Evolutionary conservation across 768 basidiomycete genomes (phyloP), one percentile per base, ranked within the genome.

Genomic region (Boletus pseudopeckii): DNA sequence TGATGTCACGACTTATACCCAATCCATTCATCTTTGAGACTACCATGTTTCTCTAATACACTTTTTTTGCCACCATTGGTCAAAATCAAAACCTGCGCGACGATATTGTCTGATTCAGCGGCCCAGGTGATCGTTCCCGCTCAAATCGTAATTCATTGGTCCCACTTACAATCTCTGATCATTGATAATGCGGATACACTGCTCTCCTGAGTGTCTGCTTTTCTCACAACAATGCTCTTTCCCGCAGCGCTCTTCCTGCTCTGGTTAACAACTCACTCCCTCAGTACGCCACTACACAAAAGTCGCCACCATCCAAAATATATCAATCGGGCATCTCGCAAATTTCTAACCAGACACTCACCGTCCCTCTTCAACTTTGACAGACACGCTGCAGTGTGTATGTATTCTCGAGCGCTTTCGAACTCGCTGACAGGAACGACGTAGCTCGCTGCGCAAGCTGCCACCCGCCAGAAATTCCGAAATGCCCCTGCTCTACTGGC

Each of bases 31-130:
- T n/a, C n/a, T n/a, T n/a, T n/a, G n/a, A n/a, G n/a, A n/a, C n/a
- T n/a, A 55, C 34, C 43, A 8, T 14, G n/a, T 28, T 8, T 50
- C 34, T 53, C 9, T 71, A 76, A 10, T 73, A 56, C 22, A 65
- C 38, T 20, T 40, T 44, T 28, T 26, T 48, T 43, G 8, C 20
- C 26, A 13, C 20, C 32, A 7, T 45, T 18, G 32, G 55, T 52
- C 48, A 14, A 37, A 63, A 59, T 56, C 32, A 14, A 42, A 54
- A 52, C 13, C 2, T 4, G 5, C n/a, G 7, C 9, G 36, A 38
- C 9, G 36, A 38, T 37, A 11, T 18, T 15, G 34, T 11, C 10
- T 1, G 15, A 20, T 26, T 9, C 18, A 22, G 30, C 20, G 2
- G 15, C 33, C 9, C 14, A n/a, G n/a, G n/a, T 18, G n/a, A 45